A percentile compares a stretch with the other conserved stretches of the same genome.
These are phyloP conservation scores for Ascochyta lentis DNA, from an alignment of 2,329 filamentous ascomycete genomes.

Conservation along the genomic window DNA sequence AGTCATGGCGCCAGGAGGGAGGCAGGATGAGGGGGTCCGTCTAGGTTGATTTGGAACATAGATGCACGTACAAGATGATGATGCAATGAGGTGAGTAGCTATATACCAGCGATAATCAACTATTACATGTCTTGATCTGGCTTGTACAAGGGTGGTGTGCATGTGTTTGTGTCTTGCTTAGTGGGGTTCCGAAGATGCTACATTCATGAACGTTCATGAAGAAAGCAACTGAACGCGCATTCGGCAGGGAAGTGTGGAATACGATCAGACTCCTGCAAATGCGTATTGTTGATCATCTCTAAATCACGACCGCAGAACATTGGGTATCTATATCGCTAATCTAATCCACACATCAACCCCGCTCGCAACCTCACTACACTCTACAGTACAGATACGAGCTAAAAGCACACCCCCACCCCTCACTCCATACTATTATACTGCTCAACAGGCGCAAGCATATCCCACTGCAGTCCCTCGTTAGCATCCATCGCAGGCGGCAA, in stretches of 20 bases:
- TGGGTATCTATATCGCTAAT: background rate
- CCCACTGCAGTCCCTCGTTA: constrained; percentile 29
- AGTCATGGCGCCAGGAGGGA: too few species aligned
- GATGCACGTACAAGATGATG: constrained; percentile 10
- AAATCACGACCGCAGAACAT: too few species aligned
- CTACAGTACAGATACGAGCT: too few species aligned
- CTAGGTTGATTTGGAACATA: constrained; percentile 10
- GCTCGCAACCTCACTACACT: too few species aligned
- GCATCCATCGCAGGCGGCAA: constrained; percentile 30
- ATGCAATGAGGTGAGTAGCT: constrained; percentile 3
- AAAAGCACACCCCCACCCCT: background rate
- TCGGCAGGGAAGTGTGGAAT: too few species aligned
- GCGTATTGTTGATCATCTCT: background rate
- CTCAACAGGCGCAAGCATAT: constrained; percentile 36
- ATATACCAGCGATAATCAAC: background rate
- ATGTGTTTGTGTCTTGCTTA: too few species aligned
- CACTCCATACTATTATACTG: constrained; percentile 27
- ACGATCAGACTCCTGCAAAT: background rate
- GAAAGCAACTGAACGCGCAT: too few species aligned
- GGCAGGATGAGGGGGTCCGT: background rate
- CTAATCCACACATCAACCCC: background rate
- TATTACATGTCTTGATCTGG: background rate
- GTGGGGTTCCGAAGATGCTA: too few species aligned
- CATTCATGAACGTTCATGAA: too few species aligned
- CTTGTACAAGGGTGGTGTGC: too few species aligned